Evolutionary conservation across 1,139 yeast genomes (phyloP).

Genomic region (Yamadazyma jaroonii): DNA sequence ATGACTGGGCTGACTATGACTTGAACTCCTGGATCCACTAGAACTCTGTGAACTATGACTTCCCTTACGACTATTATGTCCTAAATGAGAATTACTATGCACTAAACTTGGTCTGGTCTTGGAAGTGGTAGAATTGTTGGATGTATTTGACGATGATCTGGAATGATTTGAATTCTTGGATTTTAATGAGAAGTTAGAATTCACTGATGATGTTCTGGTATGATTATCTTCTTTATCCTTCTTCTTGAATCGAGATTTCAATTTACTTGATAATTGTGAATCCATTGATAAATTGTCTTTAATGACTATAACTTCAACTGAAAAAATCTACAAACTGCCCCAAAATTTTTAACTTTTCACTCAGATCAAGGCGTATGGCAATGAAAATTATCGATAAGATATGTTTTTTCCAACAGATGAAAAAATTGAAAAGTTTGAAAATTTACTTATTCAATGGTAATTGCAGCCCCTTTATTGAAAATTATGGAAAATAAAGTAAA

Average conservation of each 20-base stretch:
- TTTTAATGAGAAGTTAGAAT: constrained; percentile 11
- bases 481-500: not conserved
- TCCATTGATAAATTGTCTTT: constrained; percentile 8
- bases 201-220: constrained; percentile 11
- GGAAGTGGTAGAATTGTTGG: constrained; percentile 6
- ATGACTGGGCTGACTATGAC: not conserved
- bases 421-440: not conserved
- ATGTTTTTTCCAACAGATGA: not conserved
- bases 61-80: not conserved
- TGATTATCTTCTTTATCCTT: constrained; percentile 3
- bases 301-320: not conserved
- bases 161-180: constrained; percentile 8
- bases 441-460: not conserved
- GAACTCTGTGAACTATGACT: not conserved
- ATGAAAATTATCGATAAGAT: not conserved
- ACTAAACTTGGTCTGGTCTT: not conserved
- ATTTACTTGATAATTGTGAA: constrained; percentile 9
- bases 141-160: constrained; percentile 11
- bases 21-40: not conserved
- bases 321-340: not conserved
- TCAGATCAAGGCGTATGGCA: too few relatives aligned
- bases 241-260: constrained; percentile 10
- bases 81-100: constrained; percentile 1
- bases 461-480: not conserved
- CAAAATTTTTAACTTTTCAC: too few relatives aligned